phyloP scores from a whole-genome alignment of 345 rosid species.

The Acer campestre region DNA sequence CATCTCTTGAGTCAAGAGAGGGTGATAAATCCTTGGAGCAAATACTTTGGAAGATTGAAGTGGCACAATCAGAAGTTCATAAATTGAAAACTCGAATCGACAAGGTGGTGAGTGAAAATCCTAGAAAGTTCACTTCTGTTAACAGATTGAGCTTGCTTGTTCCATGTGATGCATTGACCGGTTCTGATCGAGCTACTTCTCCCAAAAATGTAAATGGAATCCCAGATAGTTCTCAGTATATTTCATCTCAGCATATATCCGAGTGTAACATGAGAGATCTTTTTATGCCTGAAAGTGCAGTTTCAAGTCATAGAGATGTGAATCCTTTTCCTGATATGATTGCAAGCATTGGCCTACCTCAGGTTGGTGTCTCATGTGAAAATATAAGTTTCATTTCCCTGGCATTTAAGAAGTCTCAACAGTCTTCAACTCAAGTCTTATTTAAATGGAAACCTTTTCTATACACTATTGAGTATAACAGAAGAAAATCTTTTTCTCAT shows the following conservation, averaged over 20 bases:
- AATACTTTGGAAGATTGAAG: constrained; percentile 65
- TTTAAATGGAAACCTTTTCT: background rate
- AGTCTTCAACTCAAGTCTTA: background rate
- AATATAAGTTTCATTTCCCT: constrained; percentile 41
- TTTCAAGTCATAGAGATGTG: constrained; percentile 41
- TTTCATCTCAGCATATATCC: constrained; percentile 30
- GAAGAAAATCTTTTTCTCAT: constrained; percentile 2
- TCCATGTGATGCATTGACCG: constrained; percentile 38
- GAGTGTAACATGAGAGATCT: constrained; percentile 25
- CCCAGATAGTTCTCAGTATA: constrained; percentile 34
- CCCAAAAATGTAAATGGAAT: constrained; percentile 38
- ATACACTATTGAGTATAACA: background rate
- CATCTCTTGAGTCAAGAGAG: constrained; percentile 44
- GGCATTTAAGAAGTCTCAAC: background rate
- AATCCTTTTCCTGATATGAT: constrained; percentile 41
- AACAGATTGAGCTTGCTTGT: constrained; percentile 44
- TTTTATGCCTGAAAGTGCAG: constrained; percentile 43
- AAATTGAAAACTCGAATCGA: constrained; percentile 64
- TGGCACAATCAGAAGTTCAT: constrained; percentile 41
- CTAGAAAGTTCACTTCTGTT: constrained; percentile 50
- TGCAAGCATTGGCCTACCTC: constrained; percentile 29
- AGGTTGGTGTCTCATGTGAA: constrained; percentile 32
- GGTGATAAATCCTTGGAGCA: constrained; percentile 52
- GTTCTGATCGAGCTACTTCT: constrained; percentile 41
- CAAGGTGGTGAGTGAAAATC: constrained; percentile 60